phyloP scores from a whole-genome alignment of 164 flowering plant genomes.

The Vitis cinerea region DNA sequence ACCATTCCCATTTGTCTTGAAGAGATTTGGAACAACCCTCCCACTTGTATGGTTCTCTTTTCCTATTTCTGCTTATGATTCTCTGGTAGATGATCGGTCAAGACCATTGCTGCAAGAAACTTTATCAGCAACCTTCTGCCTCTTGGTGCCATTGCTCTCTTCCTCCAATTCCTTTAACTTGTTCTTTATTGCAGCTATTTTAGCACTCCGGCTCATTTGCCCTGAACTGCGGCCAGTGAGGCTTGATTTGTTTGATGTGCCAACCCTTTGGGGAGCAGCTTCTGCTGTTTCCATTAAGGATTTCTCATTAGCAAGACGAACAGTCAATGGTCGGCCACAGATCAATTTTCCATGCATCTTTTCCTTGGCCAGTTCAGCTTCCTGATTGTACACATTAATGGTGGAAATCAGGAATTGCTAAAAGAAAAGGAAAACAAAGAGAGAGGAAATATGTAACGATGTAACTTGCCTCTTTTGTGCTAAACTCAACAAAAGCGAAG shows the following conservation, averaged over 20 bases:
- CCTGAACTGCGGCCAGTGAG: slow-evolving; percentile 37
- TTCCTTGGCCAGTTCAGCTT: slow-evolving; percentile 83
- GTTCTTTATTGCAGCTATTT: slow-evolving; percentile 84
- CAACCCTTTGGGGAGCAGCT: slow-evolving; percentile 28
- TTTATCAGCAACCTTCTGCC: slow-evolving; percentile 42
- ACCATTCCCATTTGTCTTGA: no score
- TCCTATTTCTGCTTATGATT: no score
- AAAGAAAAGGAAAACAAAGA: background rate
- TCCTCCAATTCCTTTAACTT: slow-evolving; percentile 75
- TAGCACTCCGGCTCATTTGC: slow-evolving; percentile 64
- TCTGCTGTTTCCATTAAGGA: slow-evolving; percentile 31
- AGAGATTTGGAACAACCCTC: no score
- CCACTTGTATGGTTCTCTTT: no score
- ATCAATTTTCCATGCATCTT: slow-evolving; percentile 85
- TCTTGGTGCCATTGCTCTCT: slow-evolving; percentile 51
- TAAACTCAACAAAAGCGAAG: slow-evolving; percentile 78
- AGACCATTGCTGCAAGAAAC: slow-evolving; percentile 1
- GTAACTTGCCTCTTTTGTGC: slow-evolving; percentile 73
- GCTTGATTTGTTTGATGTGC: slow-evolving; percentile 32
- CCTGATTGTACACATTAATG: slow-evolving; percentile 94
- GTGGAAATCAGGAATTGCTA: slow-evolving; percentile 45
- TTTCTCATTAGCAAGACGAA: slow-evolving; percentile 80
- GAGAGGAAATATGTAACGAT: background rate
- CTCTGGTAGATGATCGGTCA: background rate
- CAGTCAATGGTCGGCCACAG: slow-evolving; percentile 82